Evolutionary conservation across 2,329 filamentous ascomycete species (phyloP), one percentile per base, ranked within the genome.

Genomic region (Bimuria novae-zelandiae): DNA sequence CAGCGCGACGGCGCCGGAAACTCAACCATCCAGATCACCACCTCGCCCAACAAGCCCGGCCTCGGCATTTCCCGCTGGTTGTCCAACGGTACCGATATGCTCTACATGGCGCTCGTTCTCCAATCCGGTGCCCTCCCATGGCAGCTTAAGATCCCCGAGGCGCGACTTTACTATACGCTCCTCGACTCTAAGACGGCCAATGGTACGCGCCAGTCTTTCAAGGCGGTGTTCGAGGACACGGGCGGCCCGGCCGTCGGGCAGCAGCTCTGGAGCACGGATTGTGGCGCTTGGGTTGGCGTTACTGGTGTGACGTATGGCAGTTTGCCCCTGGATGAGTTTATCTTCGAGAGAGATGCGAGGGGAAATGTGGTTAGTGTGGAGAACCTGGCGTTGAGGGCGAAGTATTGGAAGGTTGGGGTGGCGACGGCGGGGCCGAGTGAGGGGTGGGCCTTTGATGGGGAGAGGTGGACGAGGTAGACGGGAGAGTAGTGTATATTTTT

Each of bases 251-350:
- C 54, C 3, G 49, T 51, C 1, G 59, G 60, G 12, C 60, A 57
- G 33, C 54, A 60, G 32, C 37, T 64, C 3, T 65, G 54, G 33
- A 61, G 56, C 5, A 64, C 63, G 6, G 57, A 57, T 21, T 67
- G 64, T 46, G 64, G 59, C 10, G 16, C 59, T 12, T 67, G 63
- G 64, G 63, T 67, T 5, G 54, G 57, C 5, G 48, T 62, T 7
- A 64, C 61, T 25, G 63, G 60, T 0, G 49, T 65, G 0, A 65
- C 63, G 2, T 67, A 67, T 51, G 64, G 45, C 2, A 55, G 52
- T 10, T 33, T 64, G n/a, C 63, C 63, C 3, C 35, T 65, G 1
- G 62, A 67, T 52, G 62, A 65, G 48, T 65, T 67, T 40, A 49
- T 67, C 10, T 67, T 65, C 39, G 54, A 60, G 30, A 54, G 62